Evolutionary conservation across 1,284 basidiomycete species (phyloP), one percentile per base, ranked within the genome.

Genomic region (Leccinum griseonigrum): DNA sequence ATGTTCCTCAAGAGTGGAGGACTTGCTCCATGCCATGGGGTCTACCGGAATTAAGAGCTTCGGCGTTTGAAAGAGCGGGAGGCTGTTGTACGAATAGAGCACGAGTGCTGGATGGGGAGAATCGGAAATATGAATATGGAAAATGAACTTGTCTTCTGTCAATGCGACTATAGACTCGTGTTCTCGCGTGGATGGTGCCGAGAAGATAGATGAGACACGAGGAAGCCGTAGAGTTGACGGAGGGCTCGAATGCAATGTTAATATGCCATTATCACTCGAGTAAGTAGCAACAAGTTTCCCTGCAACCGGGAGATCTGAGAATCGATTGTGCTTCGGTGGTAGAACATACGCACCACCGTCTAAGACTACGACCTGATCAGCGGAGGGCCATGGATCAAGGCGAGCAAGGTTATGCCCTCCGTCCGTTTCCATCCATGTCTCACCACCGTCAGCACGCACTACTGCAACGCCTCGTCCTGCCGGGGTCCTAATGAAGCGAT

Each of bases 11-110:
- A 78, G 78, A 16, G 73, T 69, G 55, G 75, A 69, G 26, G 72
- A 69, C 68, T 78, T 69, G 68, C 86, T 80, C 94, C 94, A 95
- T 11, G 89, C 91, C 94, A 95, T 95, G 0, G 94, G 93, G 73
- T 96, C 94, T 4, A 96, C 92, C 5, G 91, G 90, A 11, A 94
- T 71, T 34, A 93, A 86, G 60, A 86, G 76, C 57, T 76, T 81
- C 2, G 85, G 83, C 3, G 79, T 75, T 48, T 72, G 72, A 1
- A 78, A 64, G 10, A 87, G 76, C 1, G 88, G 86, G 4, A 90
- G 76, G 46, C 68, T 73, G 34, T 77, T 78, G 57, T 80, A 77
- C 10, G 82, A 81, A 56, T 78, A 69, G 3, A 87, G 66, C 14
- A 64, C 61, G 6, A 85, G 74, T 1, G 73, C 71, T 16, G 78